phyloP scores from a whole-genome alignment of 768 basidiomycete genomes.

The Pisolithus orientalis region DNA sequence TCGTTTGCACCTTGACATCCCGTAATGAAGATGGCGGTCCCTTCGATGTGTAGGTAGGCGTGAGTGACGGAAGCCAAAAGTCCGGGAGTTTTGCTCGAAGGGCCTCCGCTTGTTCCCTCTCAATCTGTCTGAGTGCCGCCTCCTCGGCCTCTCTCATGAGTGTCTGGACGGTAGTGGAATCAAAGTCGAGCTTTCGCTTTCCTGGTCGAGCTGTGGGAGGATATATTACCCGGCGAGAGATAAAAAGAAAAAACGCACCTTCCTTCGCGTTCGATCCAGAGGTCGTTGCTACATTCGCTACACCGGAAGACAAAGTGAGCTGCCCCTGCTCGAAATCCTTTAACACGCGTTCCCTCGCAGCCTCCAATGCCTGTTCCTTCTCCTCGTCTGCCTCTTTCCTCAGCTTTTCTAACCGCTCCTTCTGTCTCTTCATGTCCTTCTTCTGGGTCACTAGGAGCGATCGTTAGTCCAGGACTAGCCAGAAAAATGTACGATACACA shows the following conservation, averaged over 20 bases:
- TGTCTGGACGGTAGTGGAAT: conserved; percentile 60
- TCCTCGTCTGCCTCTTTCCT: conserved; percentile 80
- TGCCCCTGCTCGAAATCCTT: conserved; percentile 87
- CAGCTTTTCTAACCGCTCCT: conserved; percentile 66
- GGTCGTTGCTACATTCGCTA: conserved; percentile 29
- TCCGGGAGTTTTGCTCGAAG: conserved; percentile 88
- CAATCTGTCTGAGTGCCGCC: conserved; percentile 75
- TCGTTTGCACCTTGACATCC: conserved; percentile 83
- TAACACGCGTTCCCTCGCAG: conserved; percentile 85
- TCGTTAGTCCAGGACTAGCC: conserved; percentile 7
- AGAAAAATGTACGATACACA: conserved; percentile 20
- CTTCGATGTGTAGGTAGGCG: conserved; percentile 67
- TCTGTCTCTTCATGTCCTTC: conserved; percentile 89
- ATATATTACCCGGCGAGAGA: neutral
- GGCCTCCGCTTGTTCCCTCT: conserved; percentile 79
- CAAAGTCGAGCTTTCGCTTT: conserved; percentile 87
- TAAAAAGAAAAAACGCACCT: conserved; percentile 18
- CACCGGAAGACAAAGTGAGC: conserved; percentile 52
- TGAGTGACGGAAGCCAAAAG: conserved; percentile 94
- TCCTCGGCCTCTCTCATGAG: conserved; percentile 83
- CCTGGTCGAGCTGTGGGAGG: conserved; percentile 44
- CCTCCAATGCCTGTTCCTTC: conserved; percentile 55
- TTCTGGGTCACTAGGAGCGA: conserved; percentile 71
- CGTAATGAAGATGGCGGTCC: conserved; percentile 60
- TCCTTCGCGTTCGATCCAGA: conserved; percentile 35